Percentiles rank a stretch among this genome's conserved stretches.
phyloP scores from a whole-genome alignment of 1,284 basidiomycete genomes.

The Cutaneotrichosporon cavernicola region DNA sequence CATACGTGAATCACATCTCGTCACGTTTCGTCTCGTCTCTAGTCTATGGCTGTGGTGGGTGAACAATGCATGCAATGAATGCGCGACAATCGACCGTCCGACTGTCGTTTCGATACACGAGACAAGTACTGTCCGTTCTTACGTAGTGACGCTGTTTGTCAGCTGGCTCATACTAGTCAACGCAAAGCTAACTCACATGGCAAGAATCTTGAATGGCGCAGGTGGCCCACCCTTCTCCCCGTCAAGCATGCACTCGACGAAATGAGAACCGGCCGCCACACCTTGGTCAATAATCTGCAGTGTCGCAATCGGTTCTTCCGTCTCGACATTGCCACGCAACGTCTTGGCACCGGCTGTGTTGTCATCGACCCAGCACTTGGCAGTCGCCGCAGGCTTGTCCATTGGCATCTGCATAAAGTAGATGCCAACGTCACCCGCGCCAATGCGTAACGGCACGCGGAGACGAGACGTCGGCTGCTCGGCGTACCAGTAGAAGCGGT shows the following conservation, averaged over 20 bases:
- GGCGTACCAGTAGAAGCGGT: conserved; percentile 83
- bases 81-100: neutral
- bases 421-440: conserved; percentile 54
- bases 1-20: too few species aligned
- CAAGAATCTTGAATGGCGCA: conserved; percentile 74
- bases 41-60: conserved; percentile 9
- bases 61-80: conserved; percentile 2
- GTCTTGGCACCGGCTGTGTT: conserved; percentile 52
- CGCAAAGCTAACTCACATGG: conserved; percentile 54
- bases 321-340: conserved; percentile 50
- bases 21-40: neutral
- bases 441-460: conserved; percentile 48
- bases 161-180: neutral
- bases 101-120: neutral
- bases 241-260: conserved; percentile 71
- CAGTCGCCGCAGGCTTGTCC: conserved; percentile 49
- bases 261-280: conserved; percentile 74
- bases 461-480: conserved; percentile 48
- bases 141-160: conserved; percentile 17
- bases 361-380: conserved; percentile 56
- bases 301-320: conserved; percentile 32
- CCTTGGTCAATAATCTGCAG: conserved; percentile 71
- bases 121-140: neutral
- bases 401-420: conserved; percentile 52
- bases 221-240: conserved; percentile 69